phyloP scores from a whole-genome alignment of 1,139 yeast species.

The Zygoascus sp. region DNA sequence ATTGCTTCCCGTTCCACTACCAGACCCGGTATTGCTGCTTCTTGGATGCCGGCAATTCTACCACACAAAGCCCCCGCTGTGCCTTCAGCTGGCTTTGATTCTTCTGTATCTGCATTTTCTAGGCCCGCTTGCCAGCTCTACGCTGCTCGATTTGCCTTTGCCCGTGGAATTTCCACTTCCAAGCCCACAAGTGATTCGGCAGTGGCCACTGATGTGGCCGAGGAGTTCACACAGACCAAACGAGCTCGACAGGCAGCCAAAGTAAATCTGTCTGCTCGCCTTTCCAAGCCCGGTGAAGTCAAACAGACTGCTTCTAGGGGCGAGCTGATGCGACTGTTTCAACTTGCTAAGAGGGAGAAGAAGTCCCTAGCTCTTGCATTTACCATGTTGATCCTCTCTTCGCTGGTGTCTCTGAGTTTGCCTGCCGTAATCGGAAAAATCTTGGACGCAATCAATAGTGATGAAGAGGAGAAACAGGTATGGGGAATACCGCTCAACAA shows the following conservation, averaged over 20 bases:
- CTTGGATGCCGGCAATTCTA: no score
- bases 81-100: no score
- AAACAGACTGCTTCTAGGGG: slow-evolving; percentile 36
- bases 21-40: no score
- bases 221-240: slow-evolving; percentile 26
- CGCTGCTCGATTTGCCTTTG: background rate
- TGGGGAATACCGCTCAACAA: slow-evolving; percentile 47
- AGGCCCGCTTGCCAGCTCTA: background rate
- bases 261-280: slow-evolving; percentile 34
- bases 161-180: background rate
- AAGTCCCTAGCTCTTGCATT: slow-evolving; percentile 56
- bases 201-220: background rate
- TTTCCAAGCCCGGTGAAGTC: slow-evolving; percentile 23
- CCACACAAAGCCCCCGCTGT: no score
- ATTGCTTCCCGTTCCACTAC: no score
- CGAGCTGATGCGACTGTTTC: slow-evolving; percentile 48
- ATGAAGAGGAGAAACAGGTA: slow-evolving; percentile 36
- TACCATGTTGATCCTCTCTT: slow-evolving; percentile 52
- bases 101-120: no score
- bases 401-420: slow-evolving; percentile 63
- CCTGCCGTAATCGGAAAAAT: slow-evolving; percentile 80
- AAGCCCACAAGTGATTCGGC: background rate
- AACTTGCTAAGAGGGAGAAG: slow-evolving; percentile 49
- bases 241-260: slow-evolving; percentile 34
- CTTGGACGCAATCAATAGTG: slow-evolving; percentile 51